Evolutionary conservation across 192 early-diverging fungal species (phyloP), one percentile per base, ranked within the genome.

Genomic region (Entomortierella parvispora): DNA sequence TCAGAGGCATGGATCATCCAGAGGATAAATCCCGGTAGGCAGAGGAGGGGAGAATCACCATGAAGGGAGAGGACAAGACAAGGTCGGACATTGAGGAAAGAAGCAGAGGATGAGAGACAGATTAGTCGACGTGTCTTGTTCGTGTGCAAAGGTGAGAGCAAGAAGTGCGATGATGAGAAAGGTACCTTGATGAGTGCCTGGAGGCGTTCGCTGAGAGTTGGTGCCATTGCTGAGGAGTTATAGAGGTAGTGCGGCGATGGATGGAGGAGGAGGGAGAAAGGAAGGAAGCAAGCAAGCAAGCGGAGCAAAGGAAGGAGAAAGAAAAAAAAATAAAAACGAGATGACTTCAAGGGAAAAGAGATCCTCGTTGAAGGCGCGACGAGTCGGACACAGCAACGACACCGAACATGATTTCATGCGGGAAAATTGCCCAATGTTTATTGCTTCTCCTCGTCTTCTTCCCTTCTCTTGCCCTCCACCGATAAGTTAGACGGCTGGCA

Each of bases 121-220:
- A 6, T 45, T 14, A 9, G 11, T 48, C 9, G 11, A 12, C 26
- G 42, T 61, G 15, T 28, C 60, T 45, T 31, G 18, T 53, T 46
- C 48, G 15, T 61, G 12, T 23, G 3, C 14, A 20, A 4, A 20
- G 20, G 8, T 50, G 5, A 0, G 14, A 31, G 23, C 5, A 25
- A 33, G 11, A 51, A 31, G 14, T 28, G 26, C 29, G 34, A 14
- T 4, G 17, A 33, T 62, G 59, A 28, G 7, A 62, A 26, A 20
- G 45, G 17, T 77, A 77, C 74, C 74, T 77, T 77, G 65, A 77
- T 65, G 4, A 77, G 74, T 52, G 60, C 55, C 47, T 51, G 53
- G 15, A 77, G 65, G 37, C 74, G 74, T 33, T 68, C 74, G 48
- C 58, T 46, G 23, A 77, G 74, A 28, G 65, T 62, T 25, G 57